Evolutionary conservation across 495 filamentous ascomycete species (phyloP).

Genomic region (Xylaria grammica): DNA sequence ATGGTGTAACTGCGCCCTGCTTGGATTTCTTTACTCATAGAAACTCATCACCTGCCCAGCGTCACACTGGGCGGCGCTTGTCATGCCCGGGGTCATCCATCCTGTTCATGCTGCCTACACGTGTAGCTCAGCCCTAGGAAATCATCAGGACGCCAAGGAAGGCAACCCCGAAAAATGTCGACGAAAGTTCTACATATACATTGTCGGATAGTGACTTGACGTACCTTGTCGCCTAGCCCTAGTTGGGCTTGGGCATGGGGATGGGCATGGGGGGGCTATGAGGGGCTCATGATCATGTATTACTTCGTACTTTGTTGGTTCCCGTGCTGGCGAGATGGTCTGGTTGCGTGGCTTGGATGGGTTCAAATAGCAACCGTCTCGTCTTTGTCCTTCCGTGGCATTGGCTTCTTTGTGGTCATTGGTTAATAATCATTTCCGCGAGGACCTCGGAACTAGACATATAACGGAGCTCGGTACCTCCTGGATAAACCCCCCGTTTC

Average conservation of each 20-base stretch:
- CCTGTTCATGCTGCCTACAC: constrained; percentile 18
- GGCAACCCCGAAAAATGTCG: neutral
- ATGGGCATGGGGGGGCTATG: constrained; percentile 20
- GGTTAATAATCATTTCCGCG: neutral
- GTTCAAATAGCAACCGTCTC: neutral
- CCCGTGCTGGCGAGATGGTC: constrained; percentile 3
- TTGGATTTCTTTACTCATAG: neutral
- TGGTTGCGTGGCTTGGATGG: neutral
- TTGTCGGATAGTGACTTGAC: constrained; percentile 8
- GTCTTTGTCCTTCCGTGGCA: neutral
- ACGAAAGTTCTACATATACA: constrained; percentile 1
- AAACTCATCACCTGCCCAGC: constrained; percentile 18
- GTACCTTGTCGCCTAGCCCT: constrained; percentile 6
- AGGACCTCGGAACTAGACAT: constrained; percentile 4
- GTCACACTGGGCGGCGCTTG: constrained; percentile 14
- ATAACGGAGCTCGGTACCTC: neutral
- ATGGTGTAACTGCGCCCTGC: constrained; percentile 2
- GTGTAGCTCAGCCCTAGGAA: constrained; percentile 23
- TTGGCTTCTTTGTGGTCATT: neutral
- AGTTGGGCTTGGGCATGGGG: constrained; percentile 14
- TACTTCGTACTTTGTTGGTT: neutral
- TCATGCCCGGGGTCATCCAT: constrained; percentile 10
- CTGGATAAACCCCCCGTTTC: neutral
- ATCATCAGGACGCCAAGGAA: constrained; percentile 4
- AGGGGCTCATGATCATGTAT: constrained; percentile 20